phyloP scores from a whole-genome alignment of 148 eudicot species.

The Cornus suecica region DNA sequence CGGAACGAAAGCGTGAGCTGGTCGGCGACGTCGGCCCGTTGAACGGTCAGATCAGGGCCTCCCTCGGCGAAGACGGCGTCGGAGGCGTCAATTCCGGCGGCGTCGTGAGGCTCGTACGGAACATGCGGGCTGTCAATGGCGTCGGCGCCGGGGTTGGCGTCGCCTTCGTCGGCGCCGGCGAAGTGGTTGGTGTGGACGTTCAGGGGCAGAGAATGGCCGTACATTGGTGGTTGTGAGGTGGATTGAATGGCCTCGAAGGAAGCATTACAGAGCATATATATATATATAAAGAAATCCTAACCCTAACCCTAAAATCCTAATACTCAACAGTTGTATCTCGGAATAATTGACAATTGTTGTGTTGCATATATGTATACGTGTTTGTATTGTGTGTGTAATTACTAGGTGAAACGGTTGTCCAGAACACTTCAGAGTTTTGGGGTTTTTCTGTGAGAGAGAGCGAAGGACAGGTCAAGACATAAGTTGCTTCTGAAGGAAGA shows the following conservation, averaged over 20 bases:
- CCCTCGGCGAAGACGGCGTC: constrained; percentile 22
- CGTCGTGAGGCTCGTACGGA: constrained; percentile 22
- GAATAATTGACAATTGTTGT: neutral
- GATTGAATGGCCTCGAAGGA: constrained; percentile 5
- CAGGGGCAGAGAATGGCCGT: constrained; percentile 28
- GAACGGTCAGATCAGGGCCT: constrained; percentile 17
- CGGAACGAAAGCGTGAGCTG: constrained; percentile 69
- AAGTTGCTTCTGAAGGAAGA: neutral
- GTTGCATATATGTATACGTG: neutral
- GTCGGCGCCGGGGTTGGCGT: constrained; percentile 24
- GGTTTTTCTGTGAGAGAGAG: neutral
- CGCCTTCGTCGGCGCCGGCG: constrained; percentile 18
- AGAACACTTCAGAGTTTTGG: neutral
- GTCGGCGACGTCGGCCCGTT: constrained; percentile 22
- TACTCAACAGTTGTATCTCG: no score
- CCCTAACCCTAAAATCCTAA: constrained; percentile 1
- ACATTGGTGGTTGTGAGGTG: constrained; percentile 22
- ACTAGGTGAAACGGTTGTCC: neutral
- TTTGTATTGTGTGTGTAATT: no score
- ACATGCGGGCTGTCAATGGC: constrained; percentile 24
- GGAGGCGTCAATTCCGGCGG: constrained; percentile 25
- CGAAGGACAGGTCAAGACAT: neutral
- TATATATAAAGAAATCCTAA: constrained; percentile 1
- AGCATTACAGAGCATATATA: constrained; percentile 10
- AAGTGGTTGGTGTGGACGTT: constrained; percentile 21